A percentile compares a stretch with the other conserved stretches of the same genome.
phyloP scores from a whole-genome alignment of 2,329 filamentous ascomycete genomes.

The Thelonectria rubi region DNA sequence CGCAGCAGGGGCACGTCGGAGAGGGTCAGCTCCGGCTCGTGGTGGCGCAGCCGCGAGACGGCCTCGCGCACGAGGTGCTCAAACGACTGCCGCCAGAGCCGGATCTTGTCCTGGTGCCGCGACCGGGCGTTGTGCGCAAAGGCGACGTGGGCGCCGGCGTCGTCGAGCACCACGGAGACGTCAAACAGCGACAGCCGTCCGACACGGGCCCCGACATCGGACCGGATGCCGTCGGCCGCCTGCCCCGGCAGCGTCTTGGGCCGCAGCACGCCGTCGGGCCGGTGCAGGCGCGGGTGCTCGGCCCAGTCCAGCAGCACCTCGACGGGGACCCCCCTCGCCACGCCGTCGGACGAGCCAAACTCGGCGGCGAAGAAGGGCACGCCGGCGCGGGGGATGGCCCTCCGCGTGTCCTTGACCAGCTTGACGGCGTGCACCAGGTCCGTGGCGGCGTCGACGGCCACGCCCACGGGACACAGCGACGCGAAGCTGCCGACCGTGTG shows the following conservation, averaged over 20 bases:
- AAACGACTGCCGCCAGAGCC: conserved; percentile 58
- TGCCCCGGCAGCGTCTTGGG: conserved; percentile 54
- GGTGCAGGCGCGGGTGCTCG: conserved; percentile 60
- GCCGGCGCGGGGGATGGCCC: conserved; percentile 55
- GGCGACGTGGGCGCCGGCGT: conserved; percentile 54
- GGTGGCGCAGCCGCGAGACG: conserved; percentile 52
- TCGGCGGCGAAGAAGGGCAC: conserved; percentile 60
- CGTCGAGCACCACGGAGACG: conserved; percentile 57
- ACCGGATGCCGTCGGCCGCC: conserved; percentile 49
- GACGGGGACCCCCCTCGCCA: conserved; percentile 56
- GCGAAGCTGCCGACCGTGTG: conserved; percentile 71
- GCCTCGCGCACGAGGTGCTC: conserved; percentile 57
- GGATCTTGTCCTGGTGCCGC: conserved; percentile 54
- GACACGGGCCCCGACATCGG: conserved; percentile 56
- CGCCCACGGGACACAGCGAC: conserved; percentile 61
- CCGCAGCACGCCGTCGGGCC: conserved; percentile 59
- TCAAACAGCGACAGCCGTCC: conserved; percentile 62
- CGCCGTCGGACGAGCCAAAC: conserved; percentile 48
- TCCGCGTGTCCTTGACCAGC: conserved; percentile 62
- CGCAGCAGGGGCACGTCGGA: conserved; percentile 60
- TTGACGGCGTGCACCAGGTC: conserved; percentile 62
- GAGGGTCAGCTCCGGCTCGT: conserved; percentile 58
- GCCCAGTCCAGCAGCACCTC: conserved; percentile 68
- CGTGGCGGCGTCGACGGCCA: conserved; percentile 54
- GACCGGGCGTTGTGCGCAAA: conserved; percentile 56